Evolutionary conservation across 192 early-diverging fungal genomes (phyloP).

Genomic region (Diversispora epigaea): DNA sequence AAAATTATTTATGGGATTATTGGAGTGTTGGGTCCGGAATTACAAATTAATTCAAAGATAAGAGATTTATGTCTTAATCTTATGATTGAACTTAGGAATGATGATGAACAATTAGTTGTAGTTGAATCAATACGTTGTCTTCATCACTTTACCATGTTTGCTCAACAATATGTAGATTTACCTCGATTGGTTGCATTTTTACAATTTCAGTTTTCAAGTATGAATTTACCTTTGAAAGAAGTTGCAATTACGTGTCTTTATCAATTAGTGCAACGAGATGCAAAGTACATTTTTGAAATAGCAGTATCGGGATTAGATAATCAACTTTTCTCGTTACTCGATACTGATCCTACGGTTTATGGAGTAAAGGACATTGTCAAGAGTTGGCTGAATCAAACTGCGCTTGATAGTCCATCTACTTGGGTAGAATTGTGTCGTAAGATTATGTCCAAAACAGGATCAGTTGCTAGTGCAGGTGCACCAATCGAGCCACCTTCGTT

Average conservation of each 20-base stretch:
- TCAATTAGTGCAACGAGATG: constrained; percentile 78
- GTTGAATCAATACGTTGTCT: constrained; percentile 84
- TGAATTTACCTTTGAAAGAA: constrained; percentile 64
- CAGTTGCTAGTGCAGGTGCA: constrained; percentile 38
- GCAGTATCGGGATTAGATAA: constrained; percentile 67
- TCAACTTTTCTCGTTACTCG: constrained; percentile 77
- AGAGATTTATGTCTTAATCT: constrained; percentile 80
- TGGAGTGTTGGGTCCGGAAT: constrained; percentile 89
- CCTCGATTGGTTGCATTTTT: constrained; percentile 69
- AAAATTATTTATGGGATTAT: constrained; percentile 86
- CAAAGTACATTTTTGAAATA: constrained; percentile 65
- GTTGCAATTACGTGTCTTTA: constrained; percentile 83
- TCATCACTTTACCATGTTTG: constrained; percentile 89
- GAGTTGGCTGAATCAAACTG: constrained; percentile 62
- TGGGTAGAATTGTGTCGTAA: constrained; percentile 83
- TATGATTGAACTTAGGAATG: constrained; percentile 76
- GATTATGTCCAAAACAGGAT: constrained; percentile 68
- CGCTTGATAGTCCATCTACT: constrained; percentile 64
- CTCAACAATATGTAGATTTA: constrained; percentile 71
- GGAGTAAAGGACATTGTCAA: constrained; percentile 62
- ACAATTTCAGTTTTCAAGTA: constrained; percentile 65
- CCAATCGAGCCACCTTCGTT: constrained; percentile 28
- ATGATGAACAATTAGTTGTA: constrained; percentile 71
- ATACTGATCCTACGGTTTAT: constrained; percentile 63
- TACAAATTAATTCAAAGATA: constrained; percentile 68